Conservation (phyloP, 192 early-diverging fungal species). For the Umbelopsis isabellina region DNA sequence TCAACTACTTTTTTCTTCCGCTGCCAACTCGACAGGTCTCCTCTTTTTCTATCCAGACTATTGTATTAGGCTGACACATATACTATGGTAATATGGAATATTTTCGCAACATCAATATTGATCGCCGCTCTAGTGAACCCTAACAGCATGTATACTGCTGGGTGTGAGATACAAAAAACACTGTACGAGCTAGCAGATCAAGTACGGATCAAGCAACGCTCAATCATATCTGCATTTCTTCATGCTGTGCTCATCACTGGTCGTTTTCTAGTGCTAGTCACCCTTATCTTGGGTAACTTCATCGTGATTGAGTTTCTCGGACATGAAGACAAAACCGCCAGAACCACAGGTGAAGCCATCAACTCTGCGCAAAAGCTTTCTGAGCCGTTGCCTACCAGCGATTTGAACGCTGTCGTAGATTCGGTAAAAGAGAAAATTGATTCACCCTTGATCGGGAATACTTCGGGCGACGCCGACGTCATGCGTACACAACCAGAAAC, state of each 20-base stretch:
- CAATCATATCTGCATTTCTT: neutral
- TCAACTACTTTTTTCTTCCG: neutral
- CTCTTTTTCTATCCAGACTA: neutral
- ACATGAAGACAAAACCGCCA: neutral
- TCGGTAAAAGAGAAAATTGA: neutral
- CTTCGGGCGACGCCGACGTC: neutral
- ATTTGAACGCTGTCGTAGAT: neutral
- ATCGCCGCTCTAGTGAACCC: neutral
- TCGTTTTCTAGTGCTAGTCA: neutral
- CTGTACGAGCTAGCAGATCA: neutral
- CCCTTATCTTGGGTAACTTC: neutral
- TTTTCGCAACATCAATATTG: neutral
- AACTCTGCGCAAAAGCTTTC: neutral
- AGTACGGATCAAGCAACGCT: neutral
- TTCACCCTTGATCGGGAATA: neutral
- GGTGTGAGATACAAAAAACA: neutral
- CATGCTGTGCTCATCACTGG: neutral
- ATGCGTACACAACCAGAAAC: neutral
- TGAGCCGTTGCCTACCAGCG: neutral
- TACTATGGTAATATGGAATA: neutral
- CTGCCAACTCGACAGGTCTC: neutral
- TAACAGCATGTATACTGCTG: neutral
- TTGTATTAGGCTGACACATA: neutral
- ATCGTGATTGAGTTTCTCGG: neutral
- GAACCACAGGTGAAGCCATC: neutral